phyloP scores from a whole-genome alignment of 345 rosid genomes.

The Streptanthus diversifolius region DNA sequence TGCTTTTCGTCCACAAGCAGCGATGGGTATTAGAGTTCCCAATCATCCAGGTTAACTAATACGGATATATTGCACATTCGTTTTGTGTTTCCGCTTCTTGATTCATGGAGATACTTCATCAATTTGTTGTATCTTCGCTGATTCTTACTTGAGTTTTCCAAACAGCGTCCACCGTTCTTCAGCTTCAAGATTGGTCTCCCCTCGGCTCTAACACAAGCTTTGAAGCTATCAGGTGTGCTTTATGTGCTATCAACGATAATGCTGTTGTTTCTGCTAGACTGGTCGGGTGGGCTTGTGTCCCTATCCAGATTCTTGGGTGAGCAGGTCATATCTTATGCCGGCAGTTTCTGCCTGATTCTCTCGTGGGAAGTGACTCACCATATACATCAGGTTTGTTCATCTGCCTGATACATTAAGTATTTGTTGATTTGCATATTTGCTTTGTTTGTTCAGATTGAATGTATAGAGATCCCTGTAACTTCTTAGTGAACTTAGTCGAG shows the following conservation, averaged over 20 bases:
- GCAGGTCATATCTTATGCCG: conserved; percentile 52
- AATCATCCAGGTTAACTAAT: conserved; percentile 71
- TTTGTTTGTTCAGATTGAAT: neutral
- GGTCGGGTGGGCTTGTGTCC: conserved; percentile 38
- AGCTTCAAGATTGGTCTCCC: conserved; percentile 89
- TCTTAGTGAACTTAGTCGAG: neutral
- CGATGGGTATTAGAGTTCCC: conserved; percentile 87
- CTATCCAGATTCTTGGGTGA: conserved; percentile 46
- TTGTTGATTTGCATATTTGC: neutral
- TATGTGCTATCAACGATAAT: conserved; percentile 46
- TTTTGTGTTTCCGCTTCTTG: neutral
- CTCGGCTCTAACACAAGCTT: conserved; percentile 45
- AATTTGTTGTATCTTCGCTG: conserved; percentile 1
- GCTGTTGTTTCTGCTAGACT: conserved; percentile 42
- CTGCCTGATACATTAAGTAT: neutral
- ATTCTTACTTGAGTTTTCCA: conserved; percentile 7
- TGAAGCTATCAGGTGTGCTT: conserved; percentile 54
- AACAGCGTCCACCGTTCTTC: conserved; percentile 76
- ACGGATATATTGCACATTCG: neutral
- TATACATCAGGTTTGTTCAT: conserved; percentile 65
- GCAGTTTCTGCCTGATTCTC: conserved; percentile 57
- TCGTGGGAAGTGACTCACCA: conserved; percentile 90
- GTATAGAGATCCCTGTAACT: neutral
- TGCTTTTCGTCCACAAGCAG: conserved; percentile 43
- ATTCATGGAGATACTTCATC: neutral